A percentile compares a stretch with the other conserved stretches of the same genome.
Conservation (phyloP, 768 basidiomycete species). For the Plicaturopsis crispa region DNA sequence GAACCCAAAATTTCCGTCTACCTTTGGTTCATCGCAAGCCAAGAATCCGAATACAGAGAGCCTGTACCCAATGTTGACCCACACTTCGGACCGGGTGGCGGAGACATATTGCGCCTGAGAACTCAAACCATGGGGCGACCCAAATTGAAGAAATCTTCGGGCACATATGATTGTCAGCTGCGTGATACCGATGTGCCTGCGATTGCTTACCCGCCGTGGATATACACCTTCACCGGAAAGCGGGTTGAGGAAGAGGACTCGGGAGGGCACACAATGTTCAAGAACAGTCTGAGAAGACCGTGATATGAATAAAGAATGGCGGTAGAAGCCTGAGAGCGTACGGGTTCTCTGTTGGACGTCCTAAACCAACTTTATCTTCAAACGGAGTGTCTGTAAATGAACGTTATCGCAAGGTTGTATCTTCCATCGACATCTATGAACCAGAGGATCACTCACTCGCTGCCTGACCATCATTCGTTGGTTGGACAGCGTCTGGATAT, state of each 20-base stretch:
- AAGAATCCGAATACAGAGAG: constrained; percentile 74
- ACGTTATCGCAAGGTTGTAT: too few species aligned
- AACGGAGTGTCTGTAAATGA: too few species aligned
- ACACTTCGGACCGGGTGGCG: constrained; percentile 57
- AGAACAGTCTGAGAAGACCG: constrained; percentile 42
- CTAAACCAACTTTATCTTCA: constrained; percentile 57
- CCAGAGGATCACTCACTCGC: too few species aligned
- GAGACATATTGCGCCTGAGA: constrained; percentile 64
- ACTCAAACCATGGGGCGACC: constrained; percentile 57
- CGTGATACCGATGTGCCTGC: too few species aligned
- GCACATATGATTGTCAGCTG: too few species aligned
- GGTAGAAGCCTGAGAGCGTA: too few species aligned
- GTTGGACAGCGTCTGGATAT: constrained; percentile 51
- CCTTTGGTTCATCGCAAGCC: constrained; percentile 50
- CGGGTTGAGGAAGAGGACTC: constrained; percentile 30
- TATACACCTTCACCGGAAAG: constrained; percentile 67
- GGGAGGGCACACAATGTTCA: constrained; percentile 60
- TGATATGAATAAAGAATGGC: too few species aligned
- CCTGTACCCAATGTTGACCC: constrained; percentile 74
- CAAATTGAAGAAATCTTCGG: constrained; percentile 79
- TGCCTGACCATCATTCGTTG: constrained; percentile 54
- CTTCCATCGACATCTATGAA: too few species aligned
- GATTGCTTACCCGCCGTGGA: constrained; percentile 74
- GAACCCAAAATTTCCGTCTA: constrained; percentile 76
- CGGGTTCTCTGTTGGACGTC: constrained; percentile 67